A percentile compares a stretch with the other conserved stretches of the same genome.
Evolutionary conservation across 768 basidiomycete species (phyloP).

Genomic region (Coprinopsis strossmayeri): DNA sequence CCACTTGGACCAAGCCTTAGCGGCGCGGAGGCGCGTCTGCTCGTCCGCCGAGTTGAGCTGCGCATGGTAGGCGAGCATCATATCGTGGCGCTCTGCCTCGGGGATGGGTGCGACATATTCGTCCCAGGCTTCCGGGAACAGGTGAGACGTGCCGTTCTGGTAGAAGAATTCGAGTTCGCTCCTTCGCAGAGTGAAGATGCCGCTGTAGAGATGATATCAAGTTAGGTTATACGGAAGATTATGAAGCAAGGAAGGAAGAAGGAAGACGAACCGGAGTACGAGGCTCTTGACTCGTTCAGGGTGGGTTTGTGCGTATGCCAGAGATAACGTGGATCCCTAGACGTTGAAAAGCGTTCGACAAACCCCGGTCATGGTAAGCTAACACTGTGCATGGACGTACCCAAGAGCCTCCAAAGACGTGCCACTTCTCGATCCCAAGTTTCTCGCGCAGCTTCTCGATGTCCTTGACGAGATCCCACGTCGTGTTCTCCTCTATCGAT

Average conservation of each 20-base stretch:
- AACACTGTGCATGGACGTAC: constrained; percentile 30
- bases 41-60: constrained; percentile 72
- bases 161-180: constrained; percentile 92
- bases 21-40: constrained; percentile 55
- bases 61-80: constrained; percentile 79
- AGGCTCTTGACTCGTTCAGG: constrained; percentile 77
- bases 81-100: constrained; percentile 68
- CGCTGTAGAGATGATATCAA: constrained; percentile 33
- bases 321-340: constrained; percentile 79
- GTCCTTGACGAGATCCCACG: constrained; percentile 90
- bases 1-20: constrained; percentile 87
- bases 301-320: constrained; percentile 85
- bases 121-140: constrained; percentile 91
- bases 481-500: constrained; percentile 80
- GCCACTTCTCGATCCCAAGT: constrained; percentile 79
- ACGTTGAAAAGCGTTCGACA: neutral
- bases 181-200: constrained; percentile 83
- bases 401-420: constrained; percentile 95
- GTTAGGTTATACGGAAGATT: neutral
- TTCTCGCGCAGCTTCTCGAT: constrained; percentile 77
- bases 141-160: constrained; percentile 74
- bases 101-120: constrained; percentile 79
- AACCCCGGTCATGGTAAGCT: neutral
- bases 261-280: constrained; percentile 53
- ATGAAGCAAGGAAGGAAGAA: neutral